Evolutionary conservation across 331 rosid genomes (phyloP), one percentile per base, ranked within the genome.

Genomic region (Rhamnella rubrinervis): DNA sequence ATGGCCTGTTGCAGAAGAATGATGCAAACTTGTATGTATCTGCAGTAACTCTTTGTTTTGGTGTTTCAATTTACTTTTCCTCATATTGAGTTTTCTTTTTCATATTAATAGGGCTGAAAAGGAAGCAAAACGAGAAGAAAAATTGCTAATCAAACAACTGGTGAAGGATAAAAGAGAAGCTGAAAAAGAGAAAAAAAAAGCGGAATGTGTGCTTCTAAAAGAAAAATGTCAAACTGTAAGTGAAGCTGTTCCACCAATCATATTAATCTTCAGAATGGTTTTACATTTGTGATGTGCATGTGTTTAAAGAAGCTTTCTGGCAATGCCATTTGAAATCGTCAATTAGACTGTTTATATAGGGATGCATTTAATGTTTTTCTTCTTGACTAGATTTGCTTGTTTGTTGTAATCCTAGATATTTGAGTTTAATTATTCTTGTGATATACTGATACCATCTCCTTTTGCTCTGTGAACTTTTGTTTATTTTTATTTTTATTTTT

Each of bases 61-160:
- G 73, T 68, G 66, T 71, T 64, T 59, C 21, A 13, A 13, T 47
- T 55, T 69, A 38, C 69, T 65, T 70, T 31, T 17, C 65, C 26
- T 26, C 39, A 44, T 25, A 41, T 63, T 37, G 47, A 25, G 21
- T 56, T 61, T 66, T 74, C 46, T 60, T 59, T 44, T 37, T 51
- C 68, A 62, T 77, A 64, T 64, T 65, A 67, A 57, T 40, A 93
- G 98, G 87, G 95, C 68, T 74, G 87, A 75, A 73, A 91, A 85
- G 77, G 87, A 89, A 60, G 84, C 89, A 74, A 84, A 72, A 76
- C 79, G 71, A 76, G 87, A 85, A 80, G 89, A 87, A 60, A 91
- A 87, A 77, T 59, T 87, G 81, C 75, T 79, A n/a, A 67, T 85
- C 77, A 88, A 87, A 59, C 96, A 91, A 80, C 52, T 87, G 84